phyloP scores from a whole-genome alignment of 2,329 filamentous ascomycete species.

The Pseudogymnoascus sp. region DNA sequence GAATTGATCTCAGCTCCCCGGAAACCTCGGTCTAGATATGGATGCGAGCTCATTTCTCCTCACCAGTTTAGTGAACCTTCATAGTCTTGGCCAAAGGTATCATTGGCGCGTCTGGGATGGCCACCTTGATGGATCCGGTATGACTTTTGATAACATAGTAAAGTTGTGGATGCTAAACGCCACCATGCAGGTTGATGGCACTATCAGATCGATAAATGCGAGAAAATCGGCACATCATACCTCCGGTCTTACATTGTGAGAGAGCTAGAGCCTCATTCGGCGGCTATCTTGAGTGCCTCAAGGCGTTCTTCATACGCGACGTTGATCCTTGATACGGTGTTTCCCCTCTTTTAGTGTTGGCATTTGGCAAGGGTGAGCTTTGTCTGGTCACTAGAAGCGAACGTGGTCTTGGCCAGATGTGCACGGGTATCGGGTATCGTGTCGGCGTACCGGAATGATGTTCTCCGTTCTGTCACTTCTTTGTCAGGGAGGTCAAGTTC shows the following conservation, averaged over 20 bases:
- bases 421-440: background rate
- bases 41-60: background rate
- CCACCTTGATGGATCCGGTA: background rate
- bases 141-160: background rate
- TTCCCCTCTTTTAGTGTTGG: background rate
- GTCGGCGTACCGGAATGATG: background rate
- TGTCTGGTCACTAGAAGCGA: background rate
- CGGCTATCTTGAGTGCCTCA: background rate
- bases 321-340: background rate
- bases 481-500: background rate
- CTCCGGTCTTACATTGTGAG: background rate
- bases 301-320: background rate
- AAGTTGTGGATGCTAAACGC: background rate
- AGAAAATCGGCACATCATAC: background rate
- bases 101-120: background rate
- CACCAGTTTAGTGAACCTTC: background rate
- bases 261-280: background rate
- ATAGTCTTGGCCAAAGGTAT: background rate
- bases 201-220: background rate
- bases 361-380: conserved; percentile 2
- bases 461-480: background rate
- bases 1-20: background rate
- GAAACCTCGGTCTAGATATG: background rate
- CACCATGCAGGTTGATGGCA: background rate
- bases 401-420: background rate